phyloP scores from a whole-genome alignment of 1,284 basidiomycete genomes.

The Marasmius tenuissimus region DNA sequence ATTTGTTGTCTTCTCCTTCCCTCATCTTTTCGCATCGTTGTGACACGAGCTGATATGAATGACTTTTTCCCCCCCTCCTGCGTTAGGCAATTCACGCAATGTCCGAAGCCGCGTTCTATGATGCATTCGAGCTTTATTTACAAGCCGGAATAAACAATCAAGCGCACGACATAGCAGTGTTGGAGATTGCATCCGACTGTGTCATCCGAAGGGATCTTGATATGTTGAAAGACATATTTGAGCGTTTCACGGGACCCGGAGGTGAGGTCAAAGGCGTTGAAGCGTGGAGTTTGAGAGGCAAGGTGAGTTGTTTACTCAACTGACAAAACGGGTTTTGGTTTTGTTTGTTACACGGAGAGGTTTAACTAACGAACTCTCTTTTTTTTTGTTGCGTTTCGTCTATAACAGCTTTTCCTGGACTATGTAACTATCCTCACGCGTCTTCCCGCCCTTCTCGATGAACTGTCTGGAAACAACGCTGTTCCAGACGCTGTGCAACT shows the following conservation, averaged over 20 bases:
- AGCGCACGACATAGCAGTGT: conserved; percentile 82
- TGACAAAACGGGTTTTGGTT: too few relatives aligned
- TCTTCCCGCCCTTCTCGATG: conserved; percentile 56
- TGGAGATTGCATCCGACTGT: conserved; percentile 88
- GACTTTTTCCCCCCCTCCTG: too few relatives aligned
- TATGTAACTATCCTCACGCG: conserved; percentile 65
- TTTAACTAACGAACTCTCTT: too few relatives aligned
- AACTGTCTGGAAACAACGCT: conserved; percentile 34
- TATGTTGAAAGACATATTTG: conserved; percentile 76
- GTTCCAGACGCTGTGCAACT: conserved; percentile 46
- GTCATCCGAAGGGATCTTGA: conserved; percentile 79
- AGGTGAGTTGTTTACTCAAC: conserved; percentile 46
- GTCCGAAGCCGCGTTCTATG: conserved; percentile 57
- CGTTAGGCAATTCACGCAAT: conserved; percentile 63
- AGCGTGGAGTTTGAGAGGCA: conserved; percentile 79
- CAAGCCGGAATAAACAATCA: conserved; percentile 67
- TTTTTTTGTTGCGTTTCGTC: background rate
- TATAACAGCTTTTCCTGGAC: conserved; percentile 64
- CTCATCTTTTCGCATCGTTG: conserved; percentile 11
- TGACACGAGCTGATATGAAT: background rate
- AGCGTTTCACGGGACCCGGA: conserved; percentile 50
- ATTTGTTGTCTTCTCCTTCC: conserved; percentile 9
- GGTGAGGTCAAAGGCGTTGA: conserved; percentile 49
- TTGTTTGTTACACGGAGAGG: too few relatives aligned
- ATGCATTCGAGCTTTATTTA: conserved; percentile 79